phyloP scores from a whole-genome alignment of 2,329 filamentous ascomycete species.

The Apiospora sp. region DNA sequence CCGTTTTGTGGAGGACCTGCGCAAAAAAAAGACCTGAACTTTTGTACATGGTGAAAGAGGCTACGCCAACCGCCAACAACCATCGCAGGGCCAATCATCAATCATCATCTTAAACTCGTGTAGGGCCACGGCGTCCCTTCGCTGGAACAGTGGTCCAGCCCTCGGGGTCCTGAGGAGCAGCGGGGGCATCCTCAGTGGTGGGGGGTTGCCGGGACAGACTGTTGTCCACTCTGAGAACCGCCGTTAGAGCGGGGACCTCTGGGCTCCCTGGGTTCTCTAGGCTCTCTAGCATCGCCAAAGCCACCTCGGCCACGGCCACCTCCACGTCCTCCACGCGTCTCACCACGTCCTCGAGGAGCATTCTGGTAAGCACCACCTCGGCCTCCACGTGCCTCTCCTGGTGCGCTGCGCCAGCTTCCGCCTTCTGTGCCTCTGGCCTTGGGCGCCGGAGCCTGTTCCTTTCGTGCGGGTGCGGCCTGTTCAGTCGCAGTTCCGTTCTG shows the following conservation, averaged over 20 bases:
- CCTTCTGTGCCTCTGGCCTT: constrained; percentile 66
- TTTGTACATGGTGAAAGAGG: constrained; percentile 25
- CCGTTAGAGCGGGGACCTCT: constrained; percentile 60
- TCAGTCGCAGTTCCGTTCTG: constrained; percentile 47
- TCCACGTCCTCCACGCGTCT: constrained; percentile 50
- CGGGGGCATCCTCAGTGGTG: constrained; percentile 40
- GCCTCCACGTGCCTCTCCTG: constrained; percentile 47
- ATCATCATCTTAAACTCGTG: constrained; percentile 21
- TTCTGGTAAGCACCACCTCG: constrained; percentile 37
- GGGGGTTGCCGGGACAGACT: constrained; percentile 43
- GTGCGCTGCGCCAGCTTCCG: constrained; percentile 64
- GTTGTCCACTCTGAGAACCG: constrained; percentile 36
- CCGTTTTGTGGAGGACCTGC: constrained; percentile 17
- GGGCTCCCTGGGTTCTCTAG: constrained; percentile 45
- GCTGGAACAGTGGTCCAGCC: constrained; percentile 68
- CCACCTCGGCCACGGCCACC: constrained; percentile 52
- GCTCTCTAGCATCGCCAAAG: constrained; percentile 36
- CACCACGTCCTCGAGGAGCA: constrained; percentile 52
- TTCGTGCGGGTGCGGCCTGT: constrained; percentile 55
- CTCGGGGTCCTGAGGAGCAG: constrained; percentile 61
- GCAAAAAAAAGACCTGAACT: constrained; percentile 23
- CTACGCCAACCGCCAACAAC: constrained; percentile 17
- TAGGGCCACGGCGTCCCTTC: constrained; percentile 48
- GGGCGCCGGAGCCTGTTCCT: constrained; percentile 52
- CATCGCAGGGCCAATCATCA: constrained; percentile 21